phyloP scores from a whole-genome alignment of 768 basidiomycete species.

The Leucocoprinus birnbaumii region DNA sequence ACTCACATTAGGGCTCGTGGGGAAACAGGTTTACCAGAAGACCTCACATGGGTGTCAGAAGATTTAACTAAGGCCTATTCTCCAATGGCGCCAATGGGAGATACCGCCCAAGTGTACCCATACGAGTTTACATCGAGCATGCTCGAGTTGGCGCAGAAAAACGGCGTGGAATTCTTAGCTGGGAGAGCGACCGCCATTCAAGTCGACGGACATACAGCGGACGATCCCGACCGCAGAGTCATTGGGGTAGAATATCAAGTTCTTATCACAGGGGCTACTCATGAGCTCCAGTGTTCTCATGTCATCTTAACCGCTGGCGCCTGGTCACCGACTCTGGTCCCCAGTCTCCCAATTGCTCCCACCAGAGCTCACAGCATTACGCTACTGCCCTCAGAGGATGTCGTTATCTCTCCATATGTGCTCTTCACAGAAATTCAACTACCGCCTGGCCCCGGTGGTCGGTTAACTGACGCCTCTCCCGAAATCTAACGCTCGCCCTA shows the following conservation, averaged over 20 bases:
- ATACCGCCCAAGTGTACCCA: slow-evolving; percentile 78
- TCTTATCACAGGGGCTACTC: slow-evolving; percentile 20
- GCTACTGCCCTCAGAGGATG: slow-evolving; percentile 43
- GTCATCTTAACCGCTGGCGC: slow-evolving; percentile 83
- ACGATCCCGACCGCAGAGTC: slow-evolving; percentile 29
- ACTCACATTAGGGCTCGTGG: slow-evolving; percentile 16
- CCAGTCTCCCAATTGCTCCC: slow-evolving; percentile 51
- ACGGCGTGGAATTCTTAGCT: slow-evolving; percentile 45
- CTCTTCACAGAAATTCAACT: slow-evolving; percentile 75
- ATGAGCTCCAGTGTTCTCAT: slow-evolving; percentile 55
- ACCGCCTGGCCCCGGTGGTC: slow-evolving; percentile 14
- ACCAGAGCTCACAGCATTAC: slow-evolving; percentile 75
- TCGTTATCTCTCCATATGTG: slow-evolving; percentile 66
- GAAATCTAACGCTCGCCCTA: slow-evolving; percentile 75
- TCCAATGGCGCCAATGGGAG: slow-evolving; percentile 51
- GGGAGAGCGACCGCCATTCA: slow-evolving; percentile 46
- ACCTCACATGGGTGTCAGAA: slow-evolving; percentile 51
- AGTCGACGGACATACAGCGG: slow-evolving; percentile 18
- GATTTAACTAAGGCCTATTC: slow-evolving; percentile 61
- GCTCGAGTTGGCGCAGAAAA: slow-evolving; percentile 58
- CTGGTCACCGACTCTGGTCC: slow-evolving; percentile 69
- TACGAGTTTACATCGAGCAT: slow-evolving; percentile 72
- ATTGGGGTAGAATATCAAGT: slow-evolving; percentile 46
- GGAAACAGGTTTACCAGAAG: slow-evolving; percentile 42
- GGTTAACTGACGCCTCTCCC: slow-evolving; percentile 37